Base-by-base conservation (phyloP, 208 protist species). In the Trypanosoma mega region DNA sequence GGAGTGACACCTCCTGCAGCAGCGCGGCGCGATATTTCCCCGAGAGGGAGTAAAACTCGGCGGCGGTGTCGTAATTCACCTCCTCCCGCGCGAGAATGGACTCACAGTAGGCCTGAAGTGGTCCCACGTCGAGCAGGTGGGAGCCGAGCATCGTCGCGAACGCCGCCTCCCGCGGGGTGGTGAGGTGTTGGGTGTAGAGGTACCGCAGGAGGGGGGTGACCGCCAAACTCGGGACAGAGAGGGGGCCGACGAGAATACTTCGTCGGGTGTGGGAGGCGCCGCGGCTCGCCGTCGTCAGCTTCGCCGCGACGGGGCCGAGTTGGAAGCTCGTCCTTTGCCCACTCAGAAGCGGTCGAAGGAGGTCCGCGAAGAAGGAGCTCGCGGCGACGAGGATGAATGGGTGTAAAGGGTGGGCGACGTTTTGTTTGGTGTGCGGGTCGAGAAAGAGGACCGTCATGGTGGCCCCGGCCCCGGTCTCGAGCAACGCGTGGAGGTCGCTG, bases 1-100 rank as follows among this genome's bases (percentile, higher is more conserved):
- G 67, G 0, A 93, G 71, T 18, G 70, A 66, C 33, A 82, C 90
- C 61, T 93, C 86, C 57, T 90, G 80, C 30, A 93, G 66, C 39
- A 93, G 63, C 21, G 80, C 57, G 1, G 82, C 86, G 18, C 80
- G 48, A 44, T 93, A 89, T 64, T 77, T 80, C 29, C 76, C 66
- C 1, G 80, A 64, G 9, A 93, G 65, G 33, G 80, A 79, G 66
- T 87, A 88, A 54, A 93, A 90, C 56, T 79, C 52, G 56, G 70
- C 84, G 46, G 82, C 88, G 14, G 69, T 87, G 33, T 82, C 62
- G 65, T 85, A 93, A 72, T 87, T 93, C 39, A 93, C 86, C 56
- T 88, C 82, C 67, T 85, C 78, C 2, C 82, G 82, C 14, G 80
- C 77, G 21, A 93, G 72, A 12, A 90, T 73, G 20, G 86, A 80